Evolutionary conservation across 495 filamentous ascomycete genomes (phyloP), one percentile per base, ranked within the genome.

Genomic region (Hypoxylon cercidicola): DNA sequence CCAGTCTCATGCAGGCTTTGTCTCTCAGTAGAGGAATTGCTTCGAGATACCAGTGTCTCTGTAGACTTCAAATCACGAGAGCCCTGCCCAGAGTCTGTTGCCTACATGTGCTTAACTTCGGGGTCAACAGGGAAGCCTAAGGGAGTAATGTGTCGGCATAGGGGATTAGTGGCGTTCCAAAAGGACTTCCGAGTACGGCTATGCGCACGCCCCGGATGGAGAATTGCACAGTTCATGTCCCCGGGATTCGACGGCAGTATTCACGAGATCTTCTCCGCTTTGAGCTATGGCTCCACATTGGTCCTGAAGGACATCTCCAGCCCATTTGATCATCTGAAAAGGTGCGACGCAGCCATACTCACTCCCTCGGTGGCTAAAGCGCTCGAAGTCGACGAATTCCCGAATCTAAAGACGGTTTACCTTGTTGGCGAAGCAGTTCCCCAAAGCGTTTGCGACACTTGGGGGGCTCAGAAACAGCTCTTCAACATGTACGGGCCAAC

Each of bases 401-500:
- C 37, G 10, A 32, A 40, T 40, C 37, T 40, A 11, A 2, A 9
- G 3, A 16, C 40, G 16, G 2, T 43, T 7, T 43, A 43, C 11
- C 40, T 43, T 9, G 40, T 43, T 2, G 40, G 40, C 2, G 40
- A 43, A 9, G 15, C 40, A 16, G 40, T 43, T 19, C 40, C 40
- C 3, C 40, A 43, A 10, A 16, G 1, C 6, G 16, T 43, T 7
- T 43, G 40, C 16, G 40, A 43, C 39, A 18, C 1, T 1, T 79
- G 77, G 77, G 30, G 64, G 1, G 18, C 34, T 4, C 11, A 20
- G 18, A 69, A 62, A 44, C 28, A 16, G 3, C 25, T 49, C 7
- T 79, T 71, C 60, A 79, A 78, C 55, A 71, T 71, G 64, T 79
- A 79, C 64, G 76, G 77, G 3, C 77, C 77, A 13, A 74, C 72